These are phyloP conservation scores for Jatropha podagrica DNA, from an alignment of 441 rosid genomes.

Conservation along the genomic window DNA sequence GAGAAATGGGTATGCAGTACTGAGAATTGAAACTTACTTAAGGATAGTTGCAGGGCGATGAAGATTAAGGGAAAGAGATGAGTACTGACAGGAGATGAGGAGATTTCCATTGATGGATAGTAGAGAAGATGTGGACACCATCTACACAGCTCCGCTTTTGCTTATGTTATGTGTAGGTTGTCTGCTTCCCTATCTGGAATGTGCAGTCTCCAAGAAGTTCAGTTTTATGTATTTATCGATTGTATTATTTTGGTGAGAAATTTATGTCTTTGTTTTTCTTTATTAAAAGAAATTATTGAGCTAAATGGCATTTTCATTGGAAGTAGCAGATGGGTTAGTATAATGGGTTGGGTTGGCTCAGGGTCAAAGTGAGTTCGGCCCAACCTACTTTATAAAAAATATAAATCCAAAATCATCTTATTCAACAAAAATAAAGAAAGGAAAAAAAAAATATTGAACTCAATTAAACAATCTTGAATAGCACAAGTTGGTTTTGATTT, in stretches of 20 bases:
- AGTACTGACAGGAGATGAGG: not conserved
- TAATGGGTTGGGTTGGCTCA: too few relatives aligned
- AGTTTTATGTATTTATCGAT: not conserved
- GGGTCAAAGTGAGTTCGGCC: too few relatives aligned
- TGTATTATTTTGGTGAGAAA: not conserved
- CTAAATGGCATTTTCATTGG: too few relatives aligned
- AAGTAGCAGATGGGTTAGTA: too few relatives aligned
- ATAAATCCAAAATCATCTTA: too few relatives aligned
- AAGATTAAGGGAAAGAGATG: not conserved
- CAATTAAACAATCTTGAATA: too few relatives aligned
- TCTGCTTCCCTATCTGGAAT: not conserved
- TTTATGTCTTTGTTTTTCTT: too few relatives aligned
- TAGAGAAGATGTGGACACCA: slow-evolving; percentile 21
- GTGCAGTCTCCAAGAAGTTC: not conserved
- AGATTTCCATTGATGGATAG: slow-evolving; percentile 19
- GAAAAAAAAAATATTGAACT: too few relatives aligned
- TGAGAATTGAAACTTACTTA: slow-evolving; percentile 12
- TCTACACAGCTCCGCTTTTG: not conserved
- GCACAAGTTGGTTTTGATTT: too few relatives aligned
- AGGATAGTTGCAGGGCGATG: slow-evolving; percentile 11
- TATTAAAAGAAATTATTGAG: too few relatives aligned
- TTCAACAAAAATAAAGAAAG: too few relatives aligned
- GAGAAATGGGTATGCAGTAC: not conserved
- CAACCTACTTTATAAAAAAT: too few relatives aligned
- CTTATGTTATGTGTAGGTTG: not conserved